Percentiles rank a stretch among this genome's conserved stretches.
These are phyloP conservation scores for Fusarium keratoplasticum DNA, from an alignment of 2,329 filamentous ascomycete species.

Conservation along the genomic window DNA sequence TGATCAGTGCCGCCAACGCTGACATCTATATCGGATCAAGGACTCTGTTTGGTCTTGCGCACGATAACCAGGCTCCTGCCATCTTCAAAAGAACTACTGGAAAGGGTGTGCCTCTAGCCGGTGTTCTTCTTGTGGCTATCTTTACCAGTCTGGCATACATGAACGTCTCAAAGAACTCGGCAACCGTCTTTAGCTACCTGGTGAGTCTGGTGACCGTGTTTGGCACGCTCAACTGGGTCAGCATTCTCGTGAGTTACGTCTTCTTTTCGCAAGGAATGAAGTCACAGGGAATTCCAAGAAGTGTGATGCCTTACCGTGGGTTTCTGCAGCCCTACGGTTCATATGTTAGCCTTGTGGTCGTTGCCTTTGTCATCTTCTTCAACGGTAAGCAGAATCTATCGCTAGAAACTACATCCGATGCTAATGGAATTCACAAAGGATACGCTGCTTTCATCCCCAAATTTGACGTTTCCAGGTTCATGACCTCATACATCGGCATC, in stretches of 20 bases:
- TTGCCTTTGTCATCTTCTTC: neutral
- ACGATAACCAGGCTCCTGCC: neutral
- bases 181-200: constrained; percentile 9
- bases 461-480: neutral
- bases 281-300: neutral
- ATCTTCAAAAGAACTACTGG: neutral
- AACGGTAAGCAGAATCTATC: neutral
- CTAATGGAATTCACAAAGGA: neutral
- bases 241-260: constrained; percentile 5
- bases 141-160: neutral
- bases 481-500: neutral
- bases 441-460: neutral
- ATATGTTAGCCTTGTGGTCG: neutral
- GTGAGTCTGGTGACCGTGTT: constrained; percentile 22
- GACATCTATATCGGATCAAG: neutral
- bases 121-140: neutral
- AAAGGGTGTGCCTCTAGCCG: neutral
- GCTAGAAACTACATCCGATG: neutral
- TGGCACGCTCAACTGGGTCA: constrained; percentile 14
- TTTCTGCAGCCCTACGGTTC: neutral
- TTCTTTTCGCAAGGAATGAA: neutral
- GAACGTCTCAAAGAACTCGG: neutral
- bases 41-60: neutral
- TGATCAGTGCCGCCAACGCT: neutral
- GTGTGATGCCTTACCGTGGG: neutral